These are phyloP conservation scores for Diaporthe eres DNA, from an alignment of 2,329 filamentous ascomycete genomes.

Conservation along the genomic window DNA sequence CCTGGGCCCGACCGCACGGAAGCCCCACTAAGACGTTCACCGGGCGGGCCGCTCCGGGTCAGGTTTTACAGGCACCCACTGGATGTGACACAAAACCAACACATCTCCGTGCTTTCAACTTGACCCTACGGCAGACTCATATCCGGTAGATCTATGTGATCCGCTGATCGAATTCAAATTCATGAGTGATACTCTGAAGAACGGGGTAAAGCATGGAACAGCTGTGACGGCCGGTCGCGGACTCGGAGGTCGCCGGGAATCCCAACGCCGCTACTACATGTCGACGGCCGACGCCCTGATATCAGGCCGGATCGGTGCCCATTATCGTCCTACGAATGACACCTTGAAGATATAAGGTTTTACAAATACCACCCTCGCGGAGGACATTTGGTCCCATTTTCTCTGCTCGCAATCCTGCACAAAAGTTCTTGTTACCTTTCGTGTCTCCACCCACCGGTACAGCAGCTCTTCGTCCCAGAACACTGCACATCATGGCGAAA, in stretches of 20 bases:
- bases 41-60: conserved; percentile 22
- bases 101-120: not conserved
- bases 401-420: not conserved
- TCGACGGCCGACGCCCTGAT: not conserved
- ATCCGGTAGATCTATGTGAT: no score
- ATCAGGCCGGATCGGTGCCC: conserved; percentile 2
- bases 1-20: conserved; percentile 14
- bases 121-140: no score
- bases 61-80: not conserved
- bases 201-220: not conserved
- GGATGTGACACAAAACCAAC: not conserved
- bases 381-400: not conserved
- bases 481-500: conserved; percentile 33
- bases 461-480: not conserved
- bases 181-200: not conserved
- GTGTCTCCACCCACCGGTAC: not conserved
- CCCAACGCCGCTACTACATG: not conserved
- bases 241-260: conserved; percentile 18
- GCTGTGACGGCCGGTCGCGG: not conserved
- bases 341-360: conserved; percentile 11
- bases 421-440: no score
- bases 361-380: not conserved
- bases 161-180: not conserved
- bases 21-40: not conserved
- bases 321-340: not conserved